These are phyloP conservation scores for Botrytis porri DNA, from an alignment of 2,329 filamentous ascomycete species.

Conservation along the genomic window DNA sequence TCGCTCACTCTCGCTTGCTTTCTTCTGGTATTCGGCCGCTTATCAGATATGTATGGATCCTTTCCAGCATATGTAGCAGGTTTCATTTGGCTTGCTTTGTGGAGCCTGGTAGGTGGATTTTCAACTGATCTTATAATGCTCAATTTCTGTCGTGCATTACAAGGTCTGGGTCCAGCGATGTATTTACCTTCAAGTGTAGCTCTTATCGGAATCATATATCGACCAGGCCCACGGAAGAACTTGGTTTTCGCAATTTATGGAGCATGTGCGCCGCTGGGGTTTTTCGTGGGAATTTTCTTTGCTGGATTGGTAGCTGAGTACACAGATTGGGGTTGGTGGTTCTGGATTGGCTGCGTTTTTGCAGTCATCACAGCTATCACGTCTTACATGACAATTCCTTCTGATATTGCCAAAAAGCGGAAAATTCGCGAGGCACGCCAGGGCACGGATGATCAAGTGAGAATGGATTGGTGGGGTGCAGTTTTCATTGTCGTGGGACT, in stretches of 20 bases:
- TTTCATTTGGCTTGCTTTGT: constrained; percentile 62
- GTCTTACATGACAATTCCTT: constrained; percentile 50
- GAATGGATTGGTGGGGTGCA: constrained; percentile 70
- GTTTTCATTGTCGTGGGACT: constrained; percentile 61
- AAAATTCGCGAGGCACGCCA: constrained; percentile 19
- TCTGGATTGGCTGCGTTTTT: constrained; percentile 61
- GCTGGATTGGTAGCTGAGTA: constrained; percentile 60
- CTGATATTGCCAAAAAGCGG: constrained; percentile 42
- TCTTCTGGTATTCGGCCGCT: constrained; percentile 61
- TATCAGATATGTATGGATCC: constrained; percentile 62
- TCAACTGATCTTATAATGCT: constrained; percentile 66
- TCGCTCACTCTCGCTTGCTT: constrained; percentile 54
- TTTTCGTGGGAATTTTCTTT: constrained; percentile 61
- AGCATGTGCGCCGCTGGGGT: constrained; percentile 52
- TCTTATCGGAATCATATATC: constrained; percentile 61
- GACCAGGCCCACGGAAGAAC: constrained; percentile 68
- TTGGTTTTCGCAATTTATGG: constrained; percentile 58
- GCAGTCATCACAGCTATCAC: constrained; percentile 46
- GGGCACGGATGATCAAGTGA: constrained; percentile 37
- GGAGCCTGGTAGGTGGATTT: constrained; percentile 69
- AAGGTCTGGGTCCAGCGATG: constrained; percentile 70
- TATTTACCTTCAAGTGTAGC: constrained; percentile 68
- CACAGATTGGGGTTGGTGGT: constrained; percentile 63
- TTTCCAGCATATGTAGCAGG: constrained; percentile 59
- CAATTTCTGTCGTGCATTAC: constrained; percentile 69